Base-by-base conservation (phyloP, 352 stramenopile species). In the Nothophytophthora sp. region DNA sequence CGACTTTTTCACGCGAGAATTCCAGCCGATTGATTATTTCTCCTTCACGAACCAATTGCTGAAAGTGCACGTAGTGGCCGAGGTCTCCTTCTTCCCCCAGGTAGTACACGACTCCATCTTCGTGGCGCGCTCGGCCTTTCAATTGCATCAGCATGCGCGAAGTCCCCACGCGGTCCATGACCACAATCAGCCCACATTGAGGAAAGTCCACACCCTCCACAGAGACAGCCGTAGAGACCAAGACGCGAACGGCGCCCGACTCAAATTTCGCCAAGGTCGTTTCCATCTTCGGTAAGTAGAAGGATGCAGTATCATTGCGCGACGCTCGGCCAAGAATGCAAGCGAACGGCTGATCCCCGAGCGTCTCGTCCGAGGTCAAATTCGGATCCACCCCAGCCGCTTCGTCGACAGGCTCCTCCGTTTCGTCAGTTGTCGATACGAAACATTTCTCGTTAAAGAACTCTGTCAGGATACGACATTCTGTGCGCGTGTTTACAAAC, bases 161-260 rank as follows among this genome's bases (percentile, higher is more conserved):
- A 23, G 66, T 77, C 18, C 56, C 60, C 38, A 93, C 63, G 3
- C 67, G 67, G 25, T 86, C 76, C 28, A 74, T 77, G 22, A 90
- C 74, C 30, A 91, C 34, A 38, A 93, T 73, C 37, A 93, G 54
- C 4, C 63, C 67, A 20, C 84, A 94, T 22, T 85, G 65, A 18
- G 84, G 84, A 35, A 94, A 92, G 49, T 94, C 84, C 19, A 94
- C 73, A 8, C 83, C 83, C 54, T 94, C 84, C 22, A 77, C 68
- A 0, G 84, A 92, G 15, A 94, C 84, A 15, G 77, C 76, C 7
- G 84, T 94, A 19, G 84, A 92, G 5, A 94, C 64, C 33, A 94
- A 50, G 19, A 90, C 59, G 7, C 75, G 79, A 35, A 76, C 69
- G 11, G 45, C 52, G 23, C 81, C 78, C 1, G 67, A 60, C 24